phyloP scores from a whole-genome alignment of 345 rosid species.

The Cardamine chenopodiifolia region DNA sequence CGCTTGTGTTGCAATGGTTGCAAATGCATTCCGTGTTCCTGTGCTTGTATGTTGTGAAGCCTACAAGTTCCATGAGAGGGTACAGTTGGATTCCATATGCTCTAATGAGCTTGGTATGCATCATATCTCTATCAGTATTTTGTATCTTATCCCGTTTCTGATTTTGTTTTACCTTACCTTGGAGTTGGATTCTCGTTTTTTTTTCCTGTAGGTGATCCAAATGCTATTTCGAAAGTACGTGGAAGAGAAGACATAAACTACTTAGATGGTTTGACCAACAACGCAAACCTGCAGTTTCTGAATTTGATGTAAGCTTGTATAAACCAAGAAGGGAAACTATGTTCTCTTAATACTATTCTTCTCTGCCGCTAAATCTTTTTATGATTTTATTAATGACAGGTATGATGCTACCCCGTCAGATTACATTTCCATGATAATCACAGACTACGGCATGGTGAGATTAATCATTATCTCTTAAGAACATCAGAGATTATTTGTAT shows the following conservation, averaged over 20 bases:
- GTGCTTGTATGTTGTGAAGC: conserved; percentile 97
- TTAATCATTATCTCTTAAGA: background rate
- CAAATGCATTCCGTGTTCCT: conserved; percentile 79
- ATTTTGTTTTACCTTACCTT: conserved; percentile 1
- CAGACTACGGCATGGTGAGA: conserved; percentile 98
- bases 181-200: conserved; percentile 17
- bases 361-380: conserved; percentile 27
- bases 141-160: background rate
- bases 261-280: conserved; percentile 58
- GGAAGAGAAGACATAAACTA: conserved; percentile 68
- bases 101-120: conserved; percentile 88
- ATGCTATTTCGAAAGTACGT: conserved; percentile 70
- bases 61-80: conserved; percentile 94
- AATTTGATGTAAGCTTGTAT: conserved; percentile 64
- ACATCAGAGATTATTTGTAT: background rate
- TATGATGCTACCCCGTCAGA: conserved; percentile 94
- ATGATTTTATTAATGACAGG: conserved; percentile 48
- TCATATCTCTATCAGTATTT: conserved; percentile 5
- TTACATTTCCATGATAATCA: conserved; percentile 83
- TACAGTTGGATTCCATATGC: conserved; percentile 94
- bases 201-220: conserved; percentile 76
- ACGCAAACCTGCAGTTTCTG: conserved; percentile 74
- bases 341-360: background rate
- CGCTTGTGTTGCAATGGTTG: conserved; percentile 96
- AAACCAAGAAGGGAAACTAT: background rate